Percentiles rank a stretch among this genome's conserved stretches.
These are phyloP conservation scores for Dionaea muscipula DNA, from an alignment of 179 eudicot genomes.

Conservation along the genomic window DNA sequence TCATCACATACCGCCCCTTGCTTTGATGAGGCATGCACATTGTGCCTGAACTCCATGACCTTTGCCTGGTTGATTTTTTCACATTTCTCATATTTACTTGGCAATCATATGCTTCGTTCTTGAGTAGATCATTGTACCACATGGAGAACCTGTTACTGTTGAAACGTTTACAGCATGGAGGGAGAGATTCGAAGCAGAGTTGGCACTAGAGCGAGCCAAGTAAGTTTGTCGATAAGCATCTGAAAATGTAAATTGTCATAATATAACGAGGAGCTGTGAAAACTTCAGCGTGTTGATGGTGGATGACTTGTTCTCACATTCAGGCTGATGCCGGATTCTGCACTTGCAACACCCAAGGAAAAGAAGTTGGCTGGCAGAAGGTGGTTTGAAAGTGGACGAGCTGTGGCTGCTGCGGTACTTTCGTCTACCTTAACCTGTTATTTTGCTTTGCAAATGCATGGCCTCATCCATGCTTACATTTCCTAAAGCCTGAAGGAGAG, in stretches of 20 bases:
- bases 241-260: background rate
- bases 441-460: background rate
- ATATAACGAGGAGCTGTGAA: background rate
- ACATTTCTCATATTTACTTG: no score
- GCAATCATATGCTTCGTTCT: slow-evolving; percentile 2
- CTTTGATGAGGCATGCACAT: no score
- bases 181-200: slow-evolving; percentile 88
- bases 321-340: slow-evolving; percentile 94
- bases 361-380: slow-evolving; percentile 78
- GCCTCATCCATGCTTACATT: no score
- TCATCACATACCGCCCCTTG: no score
- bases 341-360: slow-evolving; percentile 68
- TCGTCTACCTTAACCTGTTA: slow-evolving; percentile 6
- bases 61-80: no score
- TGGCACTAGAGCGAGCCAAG: slow-evolving; percentile 93
- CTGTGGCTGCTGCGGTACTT: slow-evolving; percentile 47
- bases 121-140: slow-evolving; percentile 68
- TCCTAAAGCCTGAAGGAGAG: no score
- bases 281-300: no score
- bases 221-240: slow-evolving; percentile 26
- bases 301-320: slow-evolving; percentile 8
- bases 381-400: slow-evolving; percentile 95
- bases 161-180: slow-evolving; percentile 91
- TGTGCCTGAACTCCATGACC: no score
- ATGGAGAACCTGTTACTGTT: slow-evolving; percentile 90